A percentile compares a stretch with the other conserved stretches of the same genome.
Conservation (phyloP, 2,329 filamentous ascomycete genomes). For the Diaporthe citrichinensis region DNA sequence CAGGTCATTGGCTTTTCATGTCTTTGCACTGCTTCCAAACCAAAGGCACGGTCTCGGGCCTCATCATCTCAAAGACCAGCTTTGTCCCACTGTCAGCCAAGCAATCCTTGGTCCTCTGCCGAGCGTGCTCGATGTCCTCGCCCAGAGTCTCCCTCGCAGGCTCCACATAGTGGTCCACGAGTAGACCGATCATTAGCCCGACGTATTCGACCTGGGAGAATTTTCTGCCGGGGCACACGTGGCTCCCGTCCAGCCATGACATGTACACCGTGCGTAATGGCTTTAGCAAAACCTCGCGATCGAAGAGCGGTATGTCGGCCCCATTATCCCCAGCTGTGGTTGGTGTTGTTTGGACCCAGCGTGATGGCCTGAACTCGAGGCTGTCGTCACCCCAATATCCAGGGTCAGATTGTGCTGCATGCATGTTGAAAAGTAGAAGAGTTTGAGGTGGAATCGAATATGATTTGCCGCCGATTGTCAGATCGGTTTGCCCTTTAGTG, state of each 20-base stretch:
- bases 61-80: not conserved
- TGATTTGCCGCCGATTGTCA: not conserved
- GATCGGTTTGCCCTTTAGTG: not conserved
- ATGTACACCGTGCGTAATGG: not conserved
- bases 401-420: not conserved
- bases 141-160: not conserved
- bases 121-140: not conserved
- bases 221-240: not conserved
- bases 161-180: not conserved
- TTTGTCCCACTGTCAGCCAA: not conserved
- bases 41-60: not conserved
- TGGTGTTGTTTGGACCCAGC: not conserved
- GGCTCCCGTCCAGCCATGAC: not conserved
- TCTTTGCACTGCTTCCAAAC: not conserved
- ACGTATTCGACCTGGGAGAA: constrained; percentile 1
- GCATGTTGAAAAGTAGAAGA: not conserved
- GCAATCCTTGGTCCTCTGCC: not conserved
- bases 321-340: not conserved
- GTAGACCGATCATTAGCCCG: not conserved
- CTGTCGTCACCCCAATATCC: not conserved
- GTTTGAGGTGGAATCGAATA: not conserved
- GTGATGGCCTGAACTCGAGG: not conserved
- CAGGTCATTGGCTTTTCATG: not conserved
- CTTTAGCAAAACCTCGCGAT: not conserved
- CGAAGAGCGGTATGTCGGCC: not conserved